Evolutionary conservation across 1,284 basidiomycete species (phyloP), one percentile per base, ranked within the genome.

Genomic region (Sparassis latifolia): DNA sequence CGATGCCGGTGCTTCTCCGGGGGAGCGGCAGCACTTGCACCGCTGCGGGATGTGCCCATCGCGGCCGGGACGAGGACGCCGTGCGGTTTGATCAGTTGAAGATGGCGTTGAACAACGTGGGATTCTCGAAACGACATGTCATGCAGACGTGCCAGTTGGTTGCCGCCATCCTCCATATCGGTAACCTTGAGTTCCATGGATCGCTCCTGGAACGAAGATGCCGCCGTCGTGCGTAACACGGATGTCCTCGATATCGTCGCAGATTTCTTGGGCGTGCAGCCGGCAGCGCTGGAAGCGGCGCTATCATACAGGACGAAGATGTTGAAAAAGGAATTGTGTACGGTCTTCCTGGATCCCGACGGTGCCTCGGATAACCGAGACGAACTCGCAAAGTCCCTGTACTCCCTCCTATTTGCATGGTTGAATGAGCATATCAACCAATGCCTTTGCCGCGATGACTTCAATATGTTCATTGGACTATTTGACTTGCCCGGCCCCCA

Each of bases 341-440:
- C 95, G 0, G 86, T 97, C 31, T 96, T 99, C 69, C 82, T 99
- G 47, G 93, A 98, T 64, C 84, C 91, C 0, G 95, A 98, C 62
- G 91, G 89, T 46, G 93, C 96, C 2, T 87, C 91, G 0, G 84
- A 88, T 61, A 96, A 97, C 62, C 78, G 94, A 49, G 96, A 98
- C 63, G 92, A 96, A 64, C 84, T 98, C 38, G 92, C 94, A 12
- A 89, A 93, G 64, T 89, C 89, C 0, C 80, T 98, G 0, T 98
- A 99, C 66, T 92, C 92, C 7, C 80, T 99, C 2, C 79, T 99
- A 12, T 99, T 99, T 64, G 85, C 92, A 1, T 99, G 95, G 97
- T 71, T 98, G 58, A 97, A 95, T 65, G 96, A 99, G 67, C 82
- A 92, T 64, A 86, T 99, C 72, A 98, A 99, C 67, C 86, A 96